Evolutionary conservation across 768 basidiomycete species (phyloP).

Genomic region (Panellus pusillus): DNA sequence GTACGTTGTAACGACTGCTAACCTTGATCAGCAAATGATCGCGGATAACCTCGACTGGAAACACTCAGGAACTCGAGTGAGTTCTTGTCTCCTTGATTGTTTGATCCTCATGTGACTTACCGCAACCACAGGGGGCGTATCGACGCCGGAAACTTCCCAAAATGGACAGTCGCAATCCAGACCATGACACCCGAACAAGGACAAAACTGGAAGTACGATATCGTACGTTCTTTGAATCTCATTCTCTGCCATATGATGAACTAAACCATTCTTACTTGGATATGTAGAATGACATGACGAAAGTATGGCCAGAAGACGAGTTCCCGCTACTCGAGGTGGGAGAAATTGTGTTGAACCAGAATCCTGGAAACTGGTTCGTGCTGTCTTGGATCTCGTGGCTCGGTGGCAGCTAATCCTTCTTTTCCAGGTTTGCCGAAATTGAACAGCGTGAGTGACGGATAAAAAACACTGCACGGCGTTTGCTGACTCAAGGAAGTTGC

Average conservation of each 20-base stretch:
- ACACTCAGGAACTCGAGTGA: constrained; percentile 16
- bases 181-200: constrained; percentile 19
- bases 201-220: constrained; percentile 17
- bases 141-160: constrained; percentile 9
- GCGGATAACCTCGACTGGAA: constrained; percentile 10
- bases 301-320: constrained; percentile 19
- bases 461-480: too few species aligned
- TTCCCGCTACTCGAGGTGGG: constrained; percentile 14
- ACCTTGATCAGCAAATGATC: background rate
- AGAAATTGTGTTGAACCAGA: constrained; percentile 20
- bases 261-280: background rate
- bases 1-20: background rate
- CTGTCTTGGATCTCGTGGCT: background rate
- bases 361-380: constrained; percentile 18
- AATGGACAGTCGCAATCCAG: constrained; percentile 17
- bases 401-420: background rate
- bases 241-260: background rate
- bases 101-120: background rate
- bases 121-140: constrained; percentile 11
- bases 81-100: background rate
- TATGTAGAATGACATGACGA: constrained; percentile 18
- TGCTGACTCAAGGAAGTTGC: background rate
- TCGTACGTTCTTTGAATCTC: constrained; percentile 3
- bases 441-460: constrained; percentile 12
- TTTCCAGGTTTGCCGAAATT: constrained; percentile 18